Percentiles rank a stretch among this genome's conserved stretches.
phyloP scores from a whole-genome alignment of 1,139 yeast genomes.

The Candida frijolesensis region DNA sequence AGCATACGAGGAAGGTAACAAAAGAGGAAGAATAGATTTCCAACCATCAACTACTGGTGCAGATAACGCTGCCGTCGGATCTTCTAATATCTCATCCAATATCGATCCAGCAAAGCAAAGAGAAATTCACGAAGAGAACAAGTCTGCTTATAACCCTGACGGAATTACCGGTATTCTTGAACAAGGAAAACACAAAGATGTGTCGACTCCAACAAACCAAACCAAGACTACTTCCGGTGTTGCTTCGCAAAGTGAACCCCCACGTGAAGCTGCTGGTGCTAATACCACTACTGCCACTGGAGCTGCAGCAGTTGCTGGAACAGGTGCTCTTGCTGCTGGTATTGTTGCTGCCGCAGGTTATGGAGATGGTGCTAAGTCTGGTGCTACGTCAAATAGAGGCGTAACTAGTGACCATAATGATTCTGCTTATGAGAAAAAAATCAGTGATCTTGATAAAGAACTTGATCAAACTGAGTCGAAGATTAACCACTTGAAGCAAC shows the following conservation, averaged over 20 bases:
- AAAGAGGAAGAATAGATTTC: slow-evolving; percentile 12
- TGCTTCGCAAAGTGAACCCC: slow-evolving; percentile 4
- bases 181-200: slow-evolving; percentile 10
- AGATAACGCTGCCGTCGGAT: slow-evolving; percentile 8
- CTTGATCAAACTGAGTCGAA: slow-evolving; percentile 13
- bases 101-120: slow-evolving; percentile 22
- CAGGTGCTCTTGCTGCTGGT: background rate
- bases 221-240: slow-evolving; percentile 4
- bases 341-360: slow-evolving; percentile 1
- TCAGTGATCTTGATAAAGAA: slow-evolving; percentile 15
- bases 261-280: slow-evolving; percentile 8
- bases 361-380: background rate
- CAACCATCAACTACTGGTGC: slow-evolving; percentile 8
- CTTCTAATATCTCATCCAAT: slow-evolving; percentile 1
- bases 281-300: background rate
- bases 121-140: slow-evolving; percentile 30
- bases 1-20: slow-evolving; percentile 19
- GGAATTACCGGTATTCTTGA: slow-evolving; percentile 24
- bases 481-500: slow-evolving; percentile 11
- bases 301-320: background rate
- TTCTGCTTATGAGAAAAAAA: slow-evolving; percentile 9
- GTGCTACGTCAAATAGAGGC: background rate
- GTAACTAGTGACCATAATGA: slow-evolving; percentile 1
- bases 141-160: slow-evolving; percentile 30
- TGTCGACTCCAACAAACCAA: background rate